A percentile compares a stretch with the other conserved stretches of the same genome.
Conservation (phyloP, 306 rosid genomes). For the Vachellia pachyceras region DNA sequence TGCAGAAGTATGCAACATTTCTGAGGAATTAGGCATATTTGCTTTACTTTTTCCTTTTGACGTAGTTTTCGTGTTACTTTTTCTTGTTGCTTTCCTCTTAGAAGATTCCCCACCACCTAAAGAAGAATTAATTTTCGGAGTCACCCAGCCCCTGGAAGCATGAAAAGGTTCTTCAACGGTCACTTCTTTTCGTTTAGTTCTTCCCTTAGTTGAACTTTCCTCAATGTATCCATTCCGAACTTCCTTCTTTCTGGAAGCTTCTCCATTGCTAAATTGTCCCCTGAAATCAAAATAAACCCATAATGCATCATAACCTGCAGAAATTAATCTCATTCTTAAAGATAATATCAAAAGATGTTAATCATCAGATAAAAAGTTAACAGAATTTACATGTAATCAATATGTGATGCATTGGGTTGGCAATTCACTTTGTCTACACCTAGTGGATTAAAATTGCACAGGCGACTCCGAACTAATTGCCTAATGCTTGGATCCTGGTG, state of each 20-base stretch:
- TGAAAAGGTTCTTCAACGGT: constrained; percentile 41
- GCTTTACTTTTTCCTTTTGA: constrained; percentile 49
- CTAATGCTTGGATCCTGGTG: constrained; percentile 71
- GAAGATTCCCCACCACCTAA: constrained; percentile 46
- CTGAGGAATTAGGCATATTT: constrained; percentile 42
- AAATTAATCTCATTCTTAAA: background rate
- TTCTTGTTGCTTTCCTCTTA: constrained; percentile 52
- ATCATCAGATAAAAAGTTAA: constrained; percentile 1
- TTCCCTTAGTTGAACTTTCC: constrained; percentile 51
- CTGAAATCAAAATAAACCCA: constrained; percentile 52
- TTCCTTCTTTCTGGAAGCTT: constrained; percentile 53
- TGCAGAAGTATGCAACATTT: constrained; percentile 49
- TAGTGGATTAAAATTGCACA: constrained; percentile 65
- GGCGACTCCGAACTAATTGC: constrained; percentile 63
- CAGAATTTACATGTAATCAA: constrained; percentile 77
- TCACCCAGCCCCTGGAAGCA: constrained; percentile 65
- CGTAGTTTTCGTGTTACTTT: constrained; percentile 48
- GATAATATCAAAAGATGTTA: constrained; percentile 13
- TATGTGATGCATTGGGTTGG: constrained; percentile 53
- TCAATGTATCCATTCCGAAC: constrained; percentile 40
- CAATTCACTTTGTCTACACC: constrained; percentile 61
- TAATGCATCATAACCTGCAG: background rate
- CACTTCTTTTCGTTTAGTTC: constrained; percentile 41
- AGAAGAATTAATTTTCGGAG: constrained; percentile 51
- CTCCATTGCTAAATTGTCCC: constrained; percentile 77